Evolutionary conservation across 208 protist species (phyloP).

Genomic region (Leishmania gerbilli): DNA sequence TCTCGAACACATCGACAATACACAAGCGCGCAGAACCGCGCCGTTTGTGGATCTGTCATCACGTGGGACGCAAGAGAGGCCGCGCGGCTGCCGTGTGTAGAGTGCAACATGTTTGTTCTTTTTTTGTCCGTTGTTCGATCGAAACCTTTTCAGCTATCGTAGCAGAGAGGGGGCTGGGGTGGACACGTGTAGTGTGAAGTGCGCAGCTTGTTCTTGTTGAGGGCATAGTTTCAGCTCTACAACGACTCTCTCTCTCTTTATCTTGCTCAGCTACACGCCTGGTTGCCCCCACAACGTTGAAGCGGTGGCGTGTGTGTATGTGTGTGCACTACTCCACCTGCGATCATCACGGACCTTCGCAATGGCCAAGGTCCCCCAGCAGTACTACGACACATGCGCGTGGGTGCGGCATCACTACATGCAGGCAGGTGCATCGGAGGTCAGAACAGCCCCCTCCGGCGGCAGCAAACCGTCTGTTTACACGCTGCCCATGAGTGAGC

Average conservation of each 20-base stretch:
- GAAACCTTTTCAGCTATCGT: background rate
- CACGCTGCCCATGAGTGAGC: conserved; percentile 9
- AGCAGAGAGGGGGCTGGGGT: background rate
- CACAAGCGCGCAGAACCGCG: background rate
- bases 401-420: conserved; percentile 29
- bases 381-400: conserved; percentile 51
- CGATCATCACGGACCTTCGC: background rate
- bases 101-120: background rate
- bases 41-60: background rate
- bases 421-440: background rate
- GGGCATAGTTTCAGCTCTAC: no score
- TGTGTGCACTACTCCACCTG: background rate
- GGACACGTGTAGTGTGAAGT: no score
- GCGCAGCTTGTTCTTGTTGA: no score
- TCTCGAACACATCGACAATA: background rate
- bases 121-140: background rate
- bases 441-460: background rate
- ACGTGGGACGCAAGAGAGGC: background rate
- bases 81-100: background rate
- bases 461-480: background rate
- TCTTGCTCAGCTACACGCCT: background rate
- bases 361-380: conserved; percentile 27
- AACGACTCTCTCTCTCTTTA: no score
- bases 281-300: background rate
- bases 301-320: background rate